Conservation (phyloP, 768 basidiomycete genomes). For the Hirschioporus abietinus region DNA sequence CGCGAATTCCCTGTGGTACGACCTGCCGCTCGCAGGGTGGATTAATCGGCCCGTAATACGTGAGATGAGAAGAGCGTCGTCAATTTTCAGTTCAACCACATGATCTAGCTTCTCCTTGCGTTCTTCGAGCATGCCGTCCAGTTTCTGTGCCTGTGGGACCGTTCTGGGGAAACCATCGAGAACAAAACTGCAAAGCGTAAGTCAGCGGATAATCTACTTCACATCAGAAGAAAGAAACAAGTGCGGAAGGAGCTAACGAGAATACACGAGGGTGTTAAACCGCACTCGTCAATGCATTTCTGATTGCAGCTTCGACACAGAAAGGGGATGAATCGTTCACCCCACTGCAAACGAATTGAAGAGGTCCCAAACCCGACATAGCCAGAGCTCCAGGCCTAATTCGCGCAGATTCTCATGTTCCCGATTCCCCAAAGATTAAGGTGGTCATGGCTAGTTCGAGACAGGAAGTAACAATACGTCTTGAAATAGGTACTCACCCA, state of each 20-base stretch:
- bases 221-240: neutral
- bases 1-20: constrained; percentile 95
- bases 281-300: too few species aligned
- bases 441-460: neutral
- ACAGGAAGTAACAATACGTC: neutral
- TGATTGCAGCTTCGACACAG: too few species aligned
- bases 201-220: neutral
- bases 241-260: neutral
- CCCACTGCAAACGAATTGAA: neutral
- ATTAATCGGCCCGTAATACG: constrained; percentile 96
- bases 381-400: neutral
- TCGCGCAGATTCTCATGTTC: neutral
- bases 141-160: constrained; percentile 92
- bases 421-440: neutral
- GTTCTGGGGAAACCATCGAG: constrained; percentile 99
- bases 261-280: neutral
- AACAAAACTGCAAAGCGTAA: constrained; percentile 51
- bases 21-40: constrained; percentile 83
- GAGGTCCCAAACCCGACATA: neutral
- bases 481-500: constrained; percentile 57
- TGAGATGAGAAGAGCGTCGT: constrained; percentile 92
- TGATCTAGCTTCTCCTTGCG: constrained; percentile 87
- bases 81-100: constrained; percentile 89
- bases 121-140: constrained; percentile 80
- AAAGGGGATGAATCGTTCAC: too few species aligned